Evolutionary conservation across 2,329 filamentous ascomycete genomes (phyloP).

Genomic region (Fusarium illudens): DNA sequence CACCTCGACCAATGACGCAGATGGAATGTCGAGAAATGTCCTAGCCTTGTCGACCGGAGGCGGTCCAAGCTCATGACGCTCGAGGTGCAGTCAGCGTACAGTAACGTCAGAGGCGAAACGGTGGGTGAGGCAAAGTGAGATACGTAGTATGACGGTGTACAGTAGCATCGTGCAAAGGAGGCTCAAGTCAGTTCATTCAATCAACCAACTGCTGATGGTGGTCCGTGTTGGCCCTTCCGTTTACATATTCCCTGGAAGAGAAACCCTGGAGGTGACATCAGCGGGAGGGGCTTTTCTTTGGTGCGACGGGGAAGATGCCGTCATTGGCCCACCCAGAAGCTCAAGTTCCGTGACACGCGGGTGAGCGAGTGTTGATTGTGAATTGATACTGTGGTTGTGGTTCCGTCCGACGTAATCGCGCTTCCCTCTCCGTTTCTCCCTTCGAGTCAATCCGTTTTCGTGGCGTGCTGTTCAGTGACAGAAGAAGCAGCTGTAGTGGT

Average conservation of each 20-base stretch:
- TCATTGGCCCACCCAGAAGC: constrained; percentile 34
- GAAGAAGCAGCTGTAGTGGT: background rate
- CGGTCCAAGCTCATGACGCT: constrained; percentile 25
- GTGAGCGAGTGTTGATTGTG: background rate
- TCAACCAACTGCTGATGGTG: background rate
- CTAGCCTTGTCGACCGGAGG: constrained; percentile 28
- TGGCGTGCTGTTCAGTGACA: constrained; percentile 13
- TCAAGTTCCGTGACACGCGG: background rate
- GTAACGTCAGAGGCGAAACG: constrained; percentile 19
- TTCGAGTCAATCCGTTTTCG: constrained; percentile 25
- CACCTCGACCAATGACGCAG: constrained; percentile 30
- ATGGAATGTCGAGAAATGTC: constrained; percentile 21
- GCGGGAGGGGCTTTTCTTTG: constrained; percentile 11
- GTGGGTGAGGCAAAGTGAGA: constrained; percentile 28
- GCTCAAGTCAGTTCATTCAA: background rate
- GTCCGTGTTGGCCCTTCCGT: constrained; percentile 10
- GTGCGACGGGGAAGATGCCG: constrained; percentile 34
- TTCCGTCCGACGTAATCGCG: constrained; percentile 30
- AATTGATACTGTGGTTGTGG: constrained; percentile 16
- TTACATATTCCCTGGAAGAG: background rate
- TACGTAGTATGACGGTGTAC: constrained; percentile 31
- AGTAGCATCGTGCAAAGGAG: constrained; percentile 15
- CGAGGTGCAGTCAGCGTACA: constrained; percentile 13
- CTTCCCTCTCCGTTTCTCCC: constrained; percentile 26
- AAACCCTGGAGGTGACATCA: constrained; percentile 36